Base-by-base conservation (phyloP, 495 filamentous ascomycete species). In the Neurospora sp. region DNA sequence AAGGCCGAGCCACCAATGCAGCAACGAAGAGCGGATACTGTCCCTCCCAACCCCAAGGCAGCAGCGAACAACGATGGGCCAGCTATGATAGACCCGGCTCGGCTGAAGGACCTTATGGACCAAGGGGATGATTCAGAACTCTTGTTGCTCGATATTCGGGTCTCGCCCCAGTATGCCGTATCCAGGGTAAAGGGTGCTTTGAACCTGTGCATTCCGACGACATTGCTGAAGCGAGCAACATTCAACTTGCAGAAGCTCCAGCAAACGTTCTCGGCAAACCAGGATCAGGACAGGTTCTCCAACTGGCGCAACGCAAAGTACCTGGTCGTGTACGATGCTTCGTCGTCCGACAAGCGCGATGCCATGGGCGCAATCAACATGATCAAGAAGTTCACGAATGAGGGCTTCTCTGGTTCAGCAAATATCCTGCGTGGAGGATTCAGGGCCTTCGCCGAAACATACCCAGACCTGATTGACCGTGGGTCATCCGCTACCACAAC, bases 201-300 rank as follows among this genome's bases (percentile, higher is more conserved):
- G 66, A 98, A 97, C 82, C 86, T 99, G 14, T 98, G 96, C 75
- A 96, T 98, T 72, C 96, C 96, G 0, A 99, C 96, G 10, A 99
- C 95, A 0, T 82, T 99, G 44, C 83, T 98, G 54, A 99, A 98
- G 81, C 87, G 96, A 71, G 90, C 92, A 11, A 95, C 96, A 0
- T 99, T 95, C 82, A 94, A 95, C 75, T 87, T 96, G n/a, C 85
- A 93, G 72, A 98, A 96, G 77, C 85, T 99, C 20, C 90, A 93
- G 73, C 91, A 93, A 73, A 98, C 93, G 5, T 97, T 99, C 79
- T 92, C 93, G 75, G 89, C 88, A 60, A 89, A 92, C 49, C 81
- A 85, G 20, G 92, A 96, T 72, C 90, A 91, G 77, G 83, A 83
- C 20, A 93, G 86, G 74, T 98, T 99, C 79, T 86, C 90, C 20